Evolutionary conservation across 192 early-diverging fungal genomes (phyloP), one percentile per base, ranked within the genome.

Genomic region (Rhizophagus sp.): DNA sequence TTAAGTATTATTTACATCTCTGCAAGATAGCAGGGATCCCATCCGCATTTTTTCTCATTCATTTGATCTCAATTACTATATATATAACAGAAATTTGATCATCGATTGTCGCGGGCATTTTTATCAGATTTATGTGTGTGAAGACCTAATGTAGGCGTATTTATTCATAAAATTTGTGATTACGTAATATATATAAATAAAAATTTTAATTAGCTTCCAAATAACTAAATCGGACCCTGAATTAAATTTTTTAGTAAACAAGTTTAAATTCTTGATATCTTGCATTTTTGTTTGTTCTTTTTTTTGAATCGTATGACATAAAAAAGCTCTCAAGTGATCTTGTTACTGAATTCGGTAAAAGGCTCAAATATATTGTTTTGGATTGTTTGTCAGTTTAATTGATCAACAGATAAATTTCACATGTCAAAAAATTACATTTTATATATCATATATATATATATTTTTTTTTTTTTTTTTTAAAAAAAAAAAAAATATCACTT

Each of bases 11-110:
- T 33, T 67, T 64, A 19, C 25, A 25, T 64, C 63, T 33, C 65
- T 34, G 65, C 65, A 67, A 33, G 65, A 15, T 67, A 33, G 65
- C 65, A 67, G 65, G 65, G 65, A 67, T 67, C 65, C 24, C 30
- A 66, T 33, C 27, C 30, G 30, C 25, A 30, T 36, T 36, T 36
- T 36, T 36, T 36, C 36, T 36, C 36, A 36, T 66, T 33, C 27
- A 33, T 30, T 24, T 17, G 15, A 33, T 33, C 25, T 24, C 30
- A 33, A 34, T 66, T 66, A 66, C 15, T 66, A 33, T 27, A 24
- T 66, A 33, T 24, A 33, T 33, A 66, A 66, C 25, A 66, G 30
- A 66, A 66, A 34, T 24, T 15, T 34, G n/a, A 66, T 66, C 27
- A 66, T 66, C 65, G 30, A 66, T 66, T 25, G 27, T 25, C 65